These are phyloP conservation scores for Arthrobotrys conoides DNA, from an alignment of 2,329 filamentous ascomycete genomes.

Conservation along the genomic window DNA sequence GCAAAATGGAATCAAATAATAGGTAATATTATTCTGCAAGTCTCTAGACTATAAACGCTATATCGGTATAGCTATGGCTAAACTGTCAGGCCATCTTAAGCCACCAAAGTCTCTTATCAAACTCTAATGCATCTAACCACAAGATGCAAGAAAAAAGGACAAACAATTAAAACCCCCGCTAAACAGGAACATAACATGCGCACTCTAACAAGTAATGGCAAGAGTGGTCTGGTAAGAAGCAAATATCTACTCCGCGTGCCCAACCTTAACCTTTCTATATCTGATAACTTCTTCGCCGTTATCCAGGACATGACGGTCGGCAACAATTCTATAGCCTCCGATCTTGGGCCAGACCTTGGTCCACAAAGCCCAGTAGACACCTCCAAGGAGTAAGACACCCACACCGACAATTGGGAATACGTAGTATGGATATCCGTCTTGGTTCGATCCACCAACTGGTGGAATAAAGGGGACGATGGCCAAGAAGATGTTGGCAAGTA, in stretches of 20 bases:
- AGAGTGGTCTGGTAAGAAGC: not conserved
- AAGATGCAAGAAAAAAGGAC: not conserved
- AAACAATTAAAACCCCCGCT: conserved; percentile 8
- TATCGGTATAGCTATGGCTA: conserved; percentile 1
- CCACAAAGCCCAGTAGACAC: conserved; percentile 72
- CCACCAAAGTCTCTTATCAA: conserved; percentile 1
- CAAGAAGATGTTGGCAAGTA: conserved; percentile 72
- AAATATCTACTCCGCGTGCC: conserved; percentile 19
- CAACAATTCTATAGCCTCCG: conserved; percentile 71
- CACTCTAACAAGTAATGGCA: not conserved
- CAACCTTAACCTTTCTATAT: conserved; percentile 66
- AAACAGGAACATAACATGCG: conserved; percentile 1
- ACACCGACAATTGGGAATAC: conserved; percentile 73
- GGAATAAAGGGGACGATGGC: conserved; percentile 73
- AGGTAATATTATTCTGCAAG: not conserved
- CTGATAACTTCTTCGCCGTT: conserved; percentile 67
- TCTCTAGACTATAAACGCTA: conserved; percentile 1
- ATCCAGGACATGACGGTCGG: conserved; percentile 68
- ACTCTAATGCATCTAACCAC: not conserved
- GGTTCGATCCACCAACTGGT: conserved; percentile 67
- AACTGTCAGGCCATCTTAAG: not conserved
- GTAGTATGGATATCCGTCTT: conserved; percentile 72
- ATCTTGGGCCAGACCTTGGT: conserved; percentile 70
- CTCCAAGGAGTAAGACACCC: conserved; percentile 71
- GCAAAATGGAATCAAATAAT: not conserved